phyloP scores from a whole-genome alignment of 78 protist genomes.

The Ministeria vibrans region DNA sequence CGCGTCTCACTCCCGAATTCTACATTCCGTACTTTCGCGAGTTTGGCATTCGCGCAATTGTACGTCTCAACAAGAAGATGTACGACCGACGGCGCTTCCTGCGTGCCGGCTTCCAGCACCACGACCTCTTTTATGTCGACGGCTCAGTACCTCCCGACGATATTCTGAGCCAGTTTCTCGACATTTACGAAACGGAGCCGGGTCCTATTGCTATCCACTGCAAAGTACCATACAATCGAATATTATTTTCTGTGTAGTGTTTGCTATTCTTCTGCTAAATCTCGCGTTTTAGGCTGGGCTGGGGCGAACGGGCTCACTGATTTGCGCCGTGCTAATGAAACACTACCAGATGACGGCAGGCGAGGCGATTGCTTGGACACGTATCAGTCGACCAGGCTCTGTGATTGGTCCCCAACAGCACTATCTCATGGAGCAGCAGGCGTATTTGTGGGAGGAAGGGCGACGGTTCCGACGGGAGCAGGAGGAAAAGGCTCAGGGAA shows the following conservation, averaged over 20 bases:
- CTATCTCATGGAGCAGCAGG: slow-evolving; percentile 26
- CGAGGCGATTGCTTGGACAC: slow-evolving; percentile 66
- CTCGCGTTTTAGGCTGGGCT: no score
- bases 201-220: slow-evolving; percentile 42
- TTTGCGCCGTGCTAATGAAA: slow-evolving; percentile 66
- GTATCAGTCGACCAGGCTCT: slow-evolving; percentile 76
- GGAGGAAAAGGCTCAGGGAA: no score
- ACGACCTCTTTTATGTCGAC: slow-evolving; percentile 63
- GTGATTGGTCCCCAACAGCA: slow-evolving; percentile 87
- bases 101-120: slow-evolving; percentile 46
- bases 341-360: slow-evolving; percentile 56
- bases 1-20: slow-evolving; percentile 38
- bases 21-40: slow-evolving; percentile 39
- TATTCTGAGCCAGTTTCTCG: slow-evolving; percentile 48
- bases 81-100: slow-evolving; percentile 42
- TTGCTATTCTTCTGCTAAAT: no score
- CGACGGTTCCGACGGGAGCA: no score
- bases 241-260: no score
- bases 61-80: slow-evolving; percentile 62
- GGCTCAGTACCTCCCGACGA: slow-evolving; percentile 64
- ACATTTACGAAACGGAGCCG: slow-evolving; percentile 21
- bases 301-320: slow-evolving; percentile 75
- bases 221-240: no score
- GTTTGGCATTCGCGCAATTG: slow-evolving; percentile 43
- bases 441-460: background rate